Conservation (phyloP, 2,329 filamentous ascomycete genomes). For the Shiraia sp. region DNA sequence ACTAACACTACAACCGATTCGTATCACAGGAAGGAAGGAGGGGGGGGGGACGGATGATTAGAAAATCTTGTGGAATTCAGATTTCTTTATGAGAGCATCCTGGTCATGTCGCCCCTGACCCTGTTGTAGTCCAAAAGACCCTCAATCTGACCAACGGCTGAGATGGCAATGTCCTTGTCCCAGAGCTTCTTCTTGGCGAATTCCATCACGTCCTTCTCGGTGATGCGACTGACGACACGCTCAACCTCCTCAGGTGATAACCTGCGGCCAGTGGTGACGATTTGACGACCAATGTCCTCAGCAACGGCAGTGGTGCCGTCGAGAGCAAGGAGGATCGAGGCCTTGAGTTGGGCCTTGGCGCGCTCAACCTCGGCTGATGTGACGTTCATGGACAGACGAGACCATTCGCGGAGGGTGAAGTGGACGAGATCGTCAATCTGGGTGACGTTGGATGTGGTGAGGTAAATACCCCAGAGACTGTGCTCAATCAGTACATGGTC, state of each 20-base stretch:
- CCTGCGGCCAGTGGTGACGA: constrained; percentile 93
- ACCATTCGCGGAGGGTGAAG: constrained; percentile 98
- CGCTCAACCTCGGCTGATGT: constrained; percentile 91
- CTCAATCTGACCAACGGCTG: constrained; percentile 91
- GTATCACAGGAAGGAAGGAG: no score
- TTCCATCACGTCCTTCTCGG: constrained; percentile 95
- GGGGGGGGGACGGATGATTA: no score
- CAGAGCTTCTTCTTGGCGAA: constrained; percentile 95
- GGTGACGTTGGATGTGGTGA: constrained; percentile 87
- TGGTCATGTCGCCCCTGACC: constrained; percentile 83
- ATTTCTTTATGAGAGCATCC: constrained; percentile 59
- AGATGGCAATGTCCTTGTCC: constrained; percentile 96
- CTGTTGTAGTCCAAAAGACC: constrained; percentile 76
- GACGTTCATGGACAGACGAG: constrained; percentile 87
- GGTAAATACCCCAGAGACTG: constrained; percentile 99
- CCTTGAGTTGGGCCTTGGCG: constrained; percentile 98
- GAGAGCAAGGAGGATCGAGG: constrained; percentile 92
- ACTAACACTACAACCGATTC: no score
- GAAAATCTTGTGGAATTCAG: no score
- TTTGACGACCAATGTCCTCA: constrained; percentile 97
- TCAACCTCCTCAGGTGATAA: constrained; percentile 94
- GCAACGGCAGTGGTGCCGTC: constrained; percentile 97
- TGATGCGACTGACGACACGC: constrained; percentile 83
- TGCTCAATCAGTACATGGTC: constrained; percentile 29
- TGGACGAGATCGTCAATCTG: constrained; percentile 93